These are phyloP conservation scores for Vigna trinervia DNA, from an alignment of 306 rosid species.

Conservation along the genomic window DNA sequence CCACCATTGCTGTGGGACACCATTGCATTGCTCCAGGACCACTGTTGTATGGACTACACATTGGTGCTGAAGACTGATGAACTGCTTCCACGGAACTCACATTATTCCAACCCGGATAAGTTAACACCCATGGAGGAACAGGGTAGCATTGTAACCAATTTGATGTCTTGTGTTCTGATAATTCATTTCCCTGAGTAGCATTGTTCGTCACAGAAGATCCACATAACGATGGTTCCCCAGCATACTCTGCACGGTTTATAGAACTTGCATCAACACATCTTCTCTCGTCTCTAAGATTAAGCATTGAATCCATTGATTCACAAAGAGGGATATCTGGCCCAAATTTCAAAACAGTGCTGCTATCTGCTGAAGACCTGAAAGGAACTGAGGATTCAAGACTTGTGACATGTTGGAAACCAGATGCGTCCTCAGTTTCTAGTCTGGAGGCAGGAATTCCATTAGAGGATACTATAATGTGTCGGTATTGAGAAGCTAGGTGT, in stretches of 20 bases:
- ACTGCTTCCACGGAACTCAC: conserved; percentile 41
- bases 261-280: conserved; percentile 44
- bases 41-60: conserved; percentile 24
- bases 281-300: conserved; percentile 52
- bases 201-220: conserved; percentile 49
- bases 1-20: conserved; percentile 53
- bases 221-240: conserved; percentile 50
- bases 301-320: conserved; percentile 57
- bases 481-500: conserved; percentile 68
- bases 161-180: conserved; percentile 44
- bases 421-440: conserved; percentile 45
- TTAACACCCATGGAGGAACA: conserved; percentile 57
- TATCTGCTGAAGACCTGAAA: conserved; percentile 46
- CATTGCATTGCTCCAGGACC: conserved; percentile 53
- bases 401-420: conserved; percentile 43
- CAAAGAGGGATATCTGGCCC: conserved; percentile 63
- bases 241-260: conserved; percentile 43
- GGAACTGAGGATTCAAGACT: conserved; percentile 40
- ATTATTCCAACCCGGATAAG: conserved; percentile 51
- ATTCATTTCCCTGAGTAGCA: conserved; percentile 48
- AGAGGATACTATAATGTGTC: conserved; percentile 57
- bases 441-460: conserved; percentile 52
- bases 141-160: conserved; percentile 52
- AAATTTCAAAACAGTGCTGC: conserved; percentile 57
- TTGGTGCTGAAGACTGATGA: conserved; percentile 41